These are phyloP conservation scores for Hypoxylon sp. DNA, from an alignment of 2,329 filamentous ascomycete species.

Conservation along the genomic window DNA sequence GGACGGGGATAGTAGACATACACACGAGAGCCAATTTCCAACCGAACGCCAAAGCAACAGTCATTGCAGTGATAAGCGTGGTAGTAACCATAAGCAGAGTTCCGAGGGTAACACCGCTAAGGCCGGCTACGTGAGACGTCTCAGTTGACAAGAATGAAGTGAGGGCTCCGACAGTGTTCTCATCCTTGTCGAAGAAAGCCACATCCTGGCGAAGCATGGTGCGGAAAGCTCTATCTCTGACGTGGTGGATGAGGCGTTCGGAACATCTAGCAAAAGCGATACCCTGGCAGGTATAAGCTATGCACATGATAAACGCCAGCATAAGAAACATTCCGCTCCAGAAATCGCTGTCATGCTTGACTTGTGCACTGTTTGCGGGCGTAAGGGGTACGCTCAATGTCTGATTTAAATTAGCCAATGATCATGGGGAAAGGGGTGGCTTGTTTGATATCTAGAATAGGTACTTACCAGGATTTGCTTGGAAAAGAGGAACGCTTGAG, in stretches of 20 bases:
- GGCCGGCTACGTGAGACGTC: slow-evolving; percentile 88
- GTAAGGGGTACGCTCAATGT: slow-evolving; percentile 60
- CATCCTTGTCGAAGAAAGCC: slow-evolving; percentile 88
- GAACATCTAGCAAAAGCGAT: slow-evolving; percentile 86
- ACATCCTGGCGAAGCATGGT: slow-evolving; percentile 94
- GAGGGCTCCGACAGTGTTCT: slow-evolving; percentile 89
- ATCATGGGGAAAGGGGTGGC: not conserved
- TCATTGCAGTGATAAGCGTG: slow-evolving; percentile 81
- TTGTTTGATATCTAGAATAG: slow-evolving; percentile 63
- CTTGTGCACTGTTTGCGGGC: slow-evolving; percentile 64
- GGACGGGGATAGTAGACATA: slow-evolving; percentile 81
- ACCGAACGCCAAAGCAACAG: slow-evolving; percentile 79
- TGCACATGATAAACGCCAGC: slow-evolving; percentile 80
- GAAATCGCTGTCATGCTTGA: slow-evolving; percentile 82
- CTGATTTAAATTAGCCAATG: slow-evolving; percentile 46
- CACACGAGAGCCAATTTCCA: slow-evolving; percentile 93
- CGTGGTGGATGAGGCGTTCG: slow-evolving; percentile 86
- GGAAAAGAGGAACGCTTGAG: slow-evolving; percentile 85
- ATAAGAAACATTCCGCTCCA: slow-evolving; percentile 93
- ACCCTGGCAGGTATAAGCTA: slow-evolving; percentile 78
- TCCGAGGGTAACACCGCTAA: slow-evolving; percentile 89
- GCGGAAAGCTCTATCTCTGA: slow-evolving; percentile 86
- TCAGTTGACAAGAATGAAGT: slow-evolving; percentile 92
- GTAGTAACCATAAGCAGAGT: slow-evolving; percentile 86
- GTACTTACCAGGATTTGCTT: slow-evolving; percentile 82